phyloP scores from a whole-genome alignment of 805 yeast genomes.

The Candida coquimbonensis region DNA sequence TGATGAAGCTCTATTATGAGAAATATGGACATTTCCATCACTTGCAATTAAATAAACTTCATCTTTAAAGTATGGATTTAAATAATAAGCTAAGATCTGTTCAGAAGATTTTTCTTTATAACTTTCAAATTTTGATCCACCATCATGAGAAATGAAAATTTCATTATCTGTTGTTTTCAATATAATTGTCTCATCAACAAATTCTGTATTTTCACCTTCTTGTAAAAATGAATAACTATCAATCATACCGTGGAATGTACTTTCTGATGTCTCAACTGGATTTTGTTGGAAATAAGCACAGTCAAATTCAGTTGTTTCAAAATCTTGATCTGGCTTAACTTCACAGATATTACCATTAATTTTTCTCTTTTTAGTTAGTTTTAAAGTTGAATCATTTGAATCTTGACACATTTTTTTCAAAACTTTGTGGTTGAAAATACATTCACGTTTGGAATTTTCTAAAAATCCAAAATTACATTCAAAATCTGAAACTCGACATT shows the following conservation, averaged over 20 bases:
- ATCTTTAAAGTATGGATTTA: slow-evolving; percentile 54
- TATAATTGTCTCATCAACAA: slow-evolving; percentile 56
- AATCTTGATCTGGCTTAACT: slow-evolving; percentile 6
- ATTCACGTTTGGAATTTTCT: slow-evolving; percentile 33
- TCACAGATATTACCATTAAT: slow-evolving; percentile 19
- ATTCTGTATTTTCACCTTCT: slow-evolving; percentile 18
- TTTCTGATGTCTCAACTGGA: slow-evolving; percentile 24
- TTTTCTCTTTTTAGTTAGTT: slow-evolving; percentile 10
- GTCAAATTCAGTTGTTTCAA: slow-evolving; percentile 10
- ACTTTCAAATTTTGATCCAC: slow-evolving; percentile 14
- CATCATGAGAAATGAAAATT: slow-evolving; percentile 58
- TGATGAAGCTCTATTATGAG: slow-evolving; percentile 56
- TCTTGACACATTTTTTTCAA: slow-evolving; percentile 30
- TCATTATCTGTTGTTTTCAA: slow-evolving; percentile 45
- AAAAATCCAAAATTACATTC: slow-evolving; percentile 61
- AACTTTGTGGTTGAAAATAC: slow-evolving; percentile 34
- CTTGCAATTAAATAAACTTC: slow-evolving; percentile 24
- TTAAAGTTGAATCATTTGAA: slow-evolving; percentile 14
- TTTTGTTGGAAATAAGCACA: slow-evolving; percentile 22
- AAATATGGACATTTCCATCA: slow-evolving; percentile 35
- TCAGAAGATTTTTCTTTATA: slow-evolving; percentile 23
- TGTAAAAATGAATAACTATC: slow-evolving; percentile 54
- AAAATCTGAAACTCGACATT: slow-evolving; percentile 55
- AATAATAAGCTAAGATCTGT: slow-evolving; percentile 38
- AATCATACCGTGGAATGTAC: slow-evolving; percentile 45